Base-by-base conservation (phyloP, 352 stramenopile genomes). In the Pythium pyrilobum region DNA sequence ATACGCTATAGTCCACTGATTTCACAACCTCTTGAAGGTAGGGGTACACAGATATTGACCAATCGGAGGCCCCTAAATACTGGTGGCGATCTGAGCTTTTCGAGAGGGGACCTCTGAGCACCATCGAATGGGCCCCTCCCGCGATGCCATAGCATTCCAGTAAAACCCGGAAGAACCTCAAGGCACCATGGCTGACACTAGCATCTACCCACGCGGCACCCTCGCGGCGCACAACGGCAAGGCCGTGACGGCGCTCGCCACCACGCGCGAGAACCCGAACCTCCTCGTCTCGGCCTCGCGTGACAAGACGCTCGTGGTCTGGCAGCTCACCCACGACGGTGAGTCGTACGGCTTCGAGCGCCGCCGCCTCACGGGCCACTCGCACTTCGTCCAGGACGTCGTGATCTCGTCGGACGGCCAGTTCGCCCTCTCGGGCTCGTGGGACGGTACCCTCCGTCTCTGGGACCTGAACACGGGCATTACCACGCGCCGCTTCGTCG, bases 401-500 rank as follows among this genome's bases (percentile, higher is more conserved):
- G 96, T 99, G 55, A 99, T 99, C 79, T 98, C 92, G 56, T 97
- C 80, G 57, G 97, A 99, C 76, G 97, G 97, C 58, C 95, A 99
- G 67, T 99, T 99, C 72, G 97, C 96, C 29, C 87, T 99, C 28
- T 98, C 95, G 47, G 96, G 96, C 31, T 99, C 93, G 67, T 99
- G 97, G 97, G 97, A 99, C 69, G 93, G 92, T 57, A 99, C 97
- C 33, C 85, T 99, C 37, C 96, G 97, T 77, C 87, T 99, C 39
- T 99, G 97, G 97, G 97, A 99, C 80, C 95, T 99, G 71, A 97
- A 96, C 83, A 99, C 95, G 57, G 97, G 97, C 71, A 97, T 97
- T 67, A 99, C 96, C 63, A 99, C 96, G 53, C 92, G 96, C 63
- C 94, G 96, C 62, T 99, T 99, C 69, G 96, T 99, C 23, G 97